These are phyloP conservation scores for Przewalskia tangutica DNA, from an alignment of 257 asterid genomes.

Conservation along the genomic window DNA sequence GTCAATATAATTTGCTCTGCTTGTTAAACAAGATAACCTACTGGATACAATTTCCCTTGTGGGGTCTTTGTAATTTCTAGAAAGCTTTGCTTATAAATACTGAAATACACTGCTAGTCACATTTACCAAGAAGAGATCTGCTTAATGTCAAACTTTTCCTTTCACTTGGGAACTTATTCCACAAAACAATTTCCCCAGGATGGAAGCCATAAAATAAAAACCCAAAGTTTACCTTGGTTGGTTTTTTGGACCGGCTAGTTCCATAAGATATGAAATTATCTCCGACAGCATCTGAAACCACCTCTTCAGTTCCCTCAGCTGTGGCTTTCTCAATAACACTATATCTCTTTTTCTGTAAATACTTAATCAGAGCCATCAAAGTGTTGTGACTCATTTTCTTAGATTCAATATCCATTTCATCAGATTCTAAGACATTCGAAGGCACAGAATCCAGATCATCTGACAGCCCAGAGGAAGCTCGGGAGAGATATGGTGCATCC, in stretches of 20 bases:
- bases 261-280: slow-evolving; percentile 63
- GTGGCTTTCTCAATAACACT: slow-evolving; percentile 84
- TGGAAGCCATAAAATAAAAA: slow-evolving; percentile 1
- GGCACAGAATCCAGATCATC: slow-evolving; percentile 73
- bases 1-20: not conserved
- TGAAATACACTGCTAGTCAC: not conserved
- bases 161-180: not conserved
- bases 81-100: not conserved
- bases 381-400: slow-evolving; percentile 92
- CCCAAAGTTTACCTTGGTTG: slow-evolving; percentile 44
- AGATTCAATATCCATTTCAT: slow-evolving; percentile 72
- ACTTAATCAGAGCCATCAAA: slow-evolving; percentile 93
- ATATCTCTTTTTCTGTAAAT: slow-evolving; percentile 80
- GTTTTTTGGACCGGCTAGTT: slow-evolving; percentile 51
- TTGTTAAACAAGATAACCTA: not conserved
- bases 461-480: slow-evolving; percentile 84
- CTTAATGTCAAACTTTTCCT: not conserved
- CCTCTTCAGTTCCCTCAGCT: slow-evolving; percentile 98
- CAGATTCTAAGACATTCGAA: slow-evolving; percentile 46
- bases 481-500: slow-evolving; percentile 56
- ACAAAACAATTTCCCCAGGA: not conserved
- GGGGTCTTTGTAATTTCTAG: not conserved
- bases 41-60: not conserved
- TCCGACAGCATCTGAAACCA: slow-evolving; percentile 93
- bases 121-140: not conserved